Evolutionary conservation across 1,284 basidiomycete species (phyloP), one percentile per base, ranked within the genome.

Genomic region (Ustilago esculenta): DNA sequence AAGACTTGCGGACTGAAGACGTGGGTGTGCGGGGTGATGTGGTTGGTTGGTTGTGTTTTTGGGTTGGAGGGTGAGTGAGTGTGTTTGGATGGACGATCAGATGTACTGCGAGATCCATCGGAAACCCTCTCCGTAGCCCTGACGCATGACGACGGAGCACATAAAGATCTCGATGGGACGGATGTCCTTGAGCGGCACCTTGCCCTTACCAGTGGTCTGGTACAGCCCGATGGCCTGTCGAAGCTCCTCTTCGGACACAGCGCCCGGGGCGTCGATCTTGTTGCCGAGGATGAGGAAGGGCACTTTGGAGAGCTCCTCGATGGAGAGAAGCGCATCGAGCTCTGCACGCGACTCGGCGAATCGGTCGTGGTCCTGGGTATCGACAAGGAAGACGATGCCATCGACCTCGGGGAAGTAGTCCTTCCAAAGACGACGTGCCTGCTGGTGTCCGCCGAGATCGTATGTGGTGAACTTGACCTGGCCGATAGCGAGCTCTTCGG

Each of bases 381-480:
- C 96, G 68, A 99, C 95, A 58, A 99, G 87, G 88, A 98, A 99
- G 81, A 98, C 89, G 77, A 99, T 98, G 29, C 93, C 96, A 81
- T 99, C 94, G 39, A 98, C 96, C 84, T 98, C 96, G 54, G 96
- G 95, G 89, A 98, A 98, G 86, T 98, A 99, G 84, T 99, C 95
- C 72, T 93, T 90, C 96, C 96, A 99, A 82, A 98, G 90, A 77
- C 96, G 91, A 77, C 96, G 94, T 52, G 96, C 93, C 83, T 98
- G 95, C 83, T 91, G 89, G 86, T 98, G 95, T 82, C 96, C 96
- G 79, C 96, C 96, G 55, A 99, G 87, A 83, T 99, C 96, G 80
- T 98, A 96, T 0, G 96, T 98, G 23, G 94, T 98, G 86, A 99
- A 99, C 83, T 97, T 98, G 81, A 98, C 92, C 80, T 92, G 94